phyloP scores from a whole-genome alignment of 225 moss, liverwort and hornwort genomes.

The Thuidium tamariscinum region DNA sequence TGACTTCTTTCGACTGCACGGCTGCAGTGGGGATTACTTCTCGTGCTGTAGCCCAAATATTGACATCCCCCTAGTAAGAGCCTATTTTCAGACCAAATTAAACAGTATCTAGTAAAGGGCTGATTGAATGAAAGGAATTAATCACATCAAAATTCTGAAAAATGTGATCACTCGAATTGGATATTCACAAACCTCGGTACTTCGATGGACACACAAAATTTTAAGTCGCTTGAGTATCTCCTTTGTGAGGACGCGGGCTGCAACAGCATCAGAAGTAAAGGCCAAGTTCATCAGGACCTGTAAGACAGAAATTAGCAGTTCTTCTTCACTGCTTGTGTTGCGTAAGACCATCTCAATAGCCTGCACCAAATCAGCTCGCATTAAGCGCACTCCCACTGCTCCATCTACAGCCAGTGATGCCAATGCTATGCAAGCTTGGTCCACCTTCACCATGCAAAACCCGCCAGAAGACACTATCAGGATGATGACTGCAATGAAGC shows the following conservation, averaged over 20 bases:
- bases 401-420: constrained; percentile 96
- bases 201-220: constrained; percentile 69
- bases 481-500: neutral
- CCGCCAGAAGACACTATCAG: neutral
- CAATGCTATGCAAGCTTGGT: constrained; percentile 94
- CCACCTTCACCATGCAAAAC: constrained; percentile 58
- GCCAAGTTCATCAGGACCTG: constrained; percentile 95
- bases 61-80: neutral
- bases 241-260: constrained; percentile 84
- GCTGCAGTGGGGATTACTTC: neutral
- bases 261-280: constrained; percentile 97
- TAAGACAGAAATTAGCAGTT: constrained; percentile 86
- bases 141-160: neutral
- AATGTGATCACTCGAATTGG: neutral
- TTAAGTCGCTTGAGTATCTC: constrained; percentile 96
- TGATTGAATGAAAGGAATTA: neutral
- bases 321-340: constrained; percentile 51
- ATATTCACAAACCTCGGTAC: constrained; percentile 53
- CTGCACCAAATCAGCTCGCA: constrained; percentile 99
- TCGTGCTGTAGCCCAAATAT: neutral
- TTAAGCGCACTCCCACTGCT: constrained; percentile 93
- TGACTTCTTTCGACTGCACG: neutral
- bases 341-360: constrained; percentile 95
- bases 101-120: neutral
- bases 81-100: neutral